Conservation (phyloP, 2,329 filamentous ascomycete species). For the Phyllosticta paracitricarpa region DNA sequence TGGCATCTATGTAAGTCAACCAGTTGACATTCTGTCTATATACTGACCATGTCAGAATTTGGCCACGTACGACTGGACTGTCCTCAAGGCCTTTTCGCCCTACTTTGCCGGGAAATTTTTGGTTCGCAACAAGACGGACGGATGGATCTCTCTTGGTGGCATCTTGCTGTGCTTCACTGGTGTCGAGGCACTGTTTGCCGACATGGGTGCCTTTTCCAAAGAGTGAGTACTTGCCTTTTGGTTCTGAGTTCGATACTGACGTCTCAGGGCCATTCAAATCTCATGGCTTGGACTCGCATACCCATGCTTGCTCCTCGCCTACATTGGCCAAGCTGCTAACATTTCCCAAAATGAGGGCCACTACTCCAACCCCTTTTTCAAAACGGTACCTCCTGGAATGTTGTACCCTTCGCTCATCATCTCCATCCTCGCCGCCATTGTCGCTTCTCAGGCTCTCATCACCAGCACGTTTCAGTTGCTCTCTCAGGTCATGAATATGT, state of each 20-base stretch:
- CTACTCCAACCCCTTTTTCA: constrained; percentile 65
- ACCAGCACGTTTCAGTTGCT: constrained; percentile 59
- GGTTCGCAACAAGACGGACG: constrained; percentile 46
- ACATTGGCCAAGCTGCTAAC: constrained; percentile 65
- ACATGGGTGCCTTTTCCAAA: constrained; percentile 63
- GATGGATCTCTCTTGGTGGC: constrained; percentile 59
- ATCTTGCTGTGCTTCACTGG: constrained; percentile 64
- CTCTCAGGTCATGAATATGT: constrained; percentile 62
- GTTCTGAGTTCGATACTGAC: background rate
- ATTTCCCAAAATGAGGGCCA: constrained; percentile 51
- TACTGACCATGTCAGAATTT: constrained; percentile 25
- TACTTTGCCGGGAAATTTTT: constrained; percentile 54
- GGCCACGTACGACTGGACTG: constrained; percentile 35
- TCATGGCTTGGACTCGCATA: constrained; percentile 61
- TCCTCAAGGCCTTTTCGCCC: constrained; percentile 44
- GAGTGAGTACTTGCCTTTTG: background rate
- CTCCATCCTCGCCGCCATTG: constrained; percentile 60
- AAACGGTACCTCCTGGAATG: constrained; percentile 55
- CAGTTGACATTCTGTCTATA: background rate
- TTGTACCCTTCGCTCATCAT: constrained; percentile 60
- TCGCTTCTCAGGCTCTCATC: constrained; percentile 71
- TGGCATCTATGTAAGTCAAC: constrained; percentile 46
- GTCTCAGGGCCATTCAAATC: constrained; percentile 53
- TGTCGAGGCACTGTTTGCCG: constrained; percentile 70
- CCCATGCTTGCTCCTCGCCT: constrained; percentile 57